phyloP scores from a whole-genome alignment of 2,329 filamentous ascomycete species.

The Phyllosticta citribraziliensis region DNA sequence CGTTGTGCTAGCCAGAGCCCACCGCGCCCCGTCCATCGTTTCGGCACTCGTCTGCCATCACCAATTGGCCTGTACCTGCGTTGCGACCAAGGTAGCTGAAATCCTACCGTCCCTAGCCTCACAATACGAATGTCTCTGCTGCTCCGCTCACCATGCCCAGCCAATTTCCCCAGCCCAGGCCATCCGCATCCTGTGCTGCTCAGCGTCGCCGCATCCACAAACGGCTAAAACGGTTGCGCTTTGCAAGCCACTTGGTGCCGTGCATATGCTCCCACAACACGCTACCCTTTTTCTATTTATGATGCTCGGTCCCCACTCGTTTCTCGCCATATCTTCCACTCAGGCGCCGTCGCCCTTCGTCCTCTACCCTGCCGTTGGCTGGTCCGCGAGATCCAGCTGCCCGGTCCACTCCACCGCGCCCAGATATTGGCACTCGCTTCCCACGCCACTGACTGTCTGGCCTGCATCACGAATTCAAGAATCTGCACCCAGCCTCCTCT shows the following conservation, averaged over 20 bases:
- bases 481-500: constrained; percentile 5
- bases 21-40: not conserved
- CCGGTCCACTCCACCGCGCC: not conserved
- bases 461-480: constrained; percentile 10
- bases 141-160: not conserved
- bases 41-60: not conserved
- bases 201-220: not conserved
- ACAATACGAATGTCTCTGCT: not conserved
- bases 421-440: not conserved
- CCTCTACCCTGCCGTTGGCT: not conserved
- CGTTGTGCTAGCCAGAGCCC: not conserved
- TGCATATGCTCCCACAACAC: constrained; percentile 6
- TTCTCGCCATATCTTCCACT: not conserved
- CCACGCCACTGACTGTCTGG: not conserved
- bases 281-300: constrained; percentile 10
- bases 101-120: not conserved
- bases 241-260: constrained; percentile 3
- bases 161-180: not conserved
- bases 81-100: not conserved
- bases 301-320: constrained; percentile 5
- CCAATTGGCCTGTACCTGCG: not conserved
- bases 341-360: not conserved
- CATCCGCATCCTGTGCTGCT: not conserved
- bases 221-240: not conserved
- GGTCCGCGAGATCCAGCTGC: constrained; percentile 3